Conservation (phyloP, 1,139 yeast species). For the Dujonia santamariae region DNA sequence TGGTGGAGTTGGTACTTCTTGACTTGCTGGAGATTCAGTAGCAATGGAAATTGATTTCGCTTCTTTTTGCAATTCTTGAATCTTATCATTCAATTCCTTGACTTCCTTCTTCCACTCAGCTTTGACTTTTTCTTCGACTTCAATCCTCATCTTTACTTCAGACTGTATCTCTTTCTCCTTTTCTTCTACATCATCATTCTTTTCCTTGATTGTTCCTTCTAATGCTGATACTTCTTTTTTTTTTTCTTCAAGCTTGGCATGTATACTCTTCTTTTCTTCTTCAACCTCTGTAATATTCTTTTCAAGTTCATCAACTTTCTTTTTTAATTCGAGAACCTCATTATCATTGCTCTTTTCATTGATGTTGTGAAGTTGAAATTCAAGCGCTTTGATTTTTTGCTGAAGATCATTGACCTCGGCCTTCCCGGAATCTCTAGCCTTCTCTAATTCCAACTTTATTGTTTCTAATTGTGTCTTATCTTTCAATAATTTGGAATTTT, state of each 20-base stretch:
- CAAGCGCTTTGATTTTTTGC: slow-evolving; percentile 6
- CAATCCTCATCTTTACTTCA: no score
- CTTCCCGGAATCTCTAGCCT: slow-evolving; percentile 2
- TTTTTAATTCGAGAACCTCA: background rate
- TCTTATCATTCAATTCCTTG: slow-evolving; percentile 2
- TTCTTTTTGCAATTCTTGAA: slow-evolving; percentile 2
- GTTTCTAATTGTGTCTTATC: slow-evolving; percentile 5
- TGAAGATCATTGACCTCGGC: slow-evolving; percentile 8
- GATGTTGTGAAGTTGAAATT: background rate
- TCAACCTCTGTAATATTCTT: background rate
- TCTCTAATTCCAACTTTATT: slow-evolving; percentile 6
- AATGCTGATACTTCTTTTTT: background rate
- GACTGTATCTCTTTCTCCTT: no score
- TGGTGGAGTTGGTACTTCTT: background rate
- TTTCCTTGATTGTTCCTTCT: slow-evolving; percentile 1
- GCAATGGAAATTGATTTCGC: no score
- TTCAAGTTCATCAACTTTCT: slow-evolving; percentile 3
- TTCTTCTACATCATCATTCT: no score
- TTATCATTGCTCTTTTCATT: background rate
- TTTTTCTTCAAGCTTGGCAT: no score
- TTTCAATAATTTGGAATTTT: slow-evolving; percentile 11
- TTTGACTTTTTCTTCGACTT: slow-evolving; percentile 2
- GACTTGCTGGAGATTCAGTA: no score
- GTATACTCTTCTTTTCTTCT: no score
- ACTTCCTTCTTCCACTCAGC: background rate